phyloP scores from a whole-genome alignment of 352 stramenopile genomes.

The Blastocystis sp. region DNA sequence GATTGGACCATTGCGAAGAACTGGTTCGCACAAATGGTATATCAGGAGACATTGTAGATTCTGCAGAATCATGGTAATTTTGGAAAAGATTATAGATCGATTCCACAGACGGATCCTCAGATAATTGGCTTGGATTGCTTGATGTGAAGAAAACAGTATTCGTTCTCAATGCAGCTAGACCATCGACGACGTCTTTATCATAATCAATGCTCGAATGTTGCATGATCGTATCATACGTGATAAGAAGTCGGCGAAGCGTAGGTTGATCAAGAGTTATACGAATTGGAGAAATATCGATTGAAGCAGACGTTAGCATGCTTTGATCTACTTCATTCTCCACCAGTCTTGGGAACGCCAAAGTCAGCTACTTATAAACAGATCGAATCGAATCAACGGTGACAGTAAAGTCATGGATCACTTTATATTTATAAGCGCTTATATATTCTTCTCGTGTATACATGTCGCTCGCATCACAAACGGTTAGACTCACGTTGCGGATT shows the following conservation, averaged over 20 bases:
- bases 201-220: neutral
- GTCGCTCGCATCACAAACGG: conserved; percentile 12
- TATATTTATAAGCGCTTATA: neutral
- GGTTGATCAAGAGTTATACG: neutral
- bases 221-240: neutral
- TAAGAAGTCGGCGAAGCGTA: neutral
- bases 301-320: neutral
- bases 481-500: neutral
- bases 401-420: neutral
- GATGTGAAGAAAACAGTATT: neutral
- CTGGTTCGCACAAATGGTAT: neutral
- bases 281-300: neutral
- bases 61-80: neutral
- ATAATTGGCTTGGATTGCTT: neutral
- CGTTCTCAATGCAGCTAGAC: neutral
- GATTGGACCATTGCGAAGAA: too few species aligned
- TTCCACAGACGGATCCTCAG: neutral
- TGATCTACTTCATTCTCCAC: neutral
- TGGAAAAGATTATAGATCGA: neutral
- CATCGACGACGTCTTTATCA: neutral
- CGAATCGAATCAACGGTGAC: neutral
- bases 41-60: neutral
- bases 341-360: neutral
- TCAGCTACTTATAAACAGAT: neutral
- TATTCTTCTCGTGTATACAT: neutral